These are phyloP conservation scores for Phlyctochytrium bullatum DNA, from an alignment of 192 early-diverging fungal genomes.

Conservation along the genomic window DNA sequence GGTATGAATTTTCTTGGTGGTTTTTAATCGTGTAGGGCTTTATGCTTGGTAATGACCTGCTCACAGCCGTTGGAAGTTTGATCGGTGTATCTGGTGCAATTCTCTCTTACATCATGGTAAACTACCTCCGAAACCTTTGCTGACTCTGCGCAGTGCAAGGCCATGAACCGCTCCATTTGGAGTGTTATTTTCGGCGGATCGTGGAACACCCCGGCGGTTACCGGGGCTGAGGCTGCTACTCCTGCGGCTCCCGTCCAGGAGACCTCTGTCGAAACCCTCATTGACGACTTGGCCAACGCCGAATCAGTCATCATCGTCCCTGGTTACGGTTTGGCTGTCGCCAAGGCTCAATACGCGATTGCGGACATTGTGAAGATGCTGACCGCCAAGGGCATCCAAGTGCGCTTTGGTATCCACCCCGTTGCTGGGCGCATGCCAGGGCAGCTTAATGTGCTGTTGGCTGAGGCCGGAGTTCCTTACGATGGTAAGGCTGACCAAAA, in stretches of 20 bases:
- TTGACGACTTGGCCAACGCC: conserved; percentile 21
- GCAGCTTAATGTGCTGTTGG: conserved; percentile 36
- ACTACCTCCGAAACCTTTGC: no score
- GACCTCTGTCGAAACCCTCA: conserved; percentile 25
- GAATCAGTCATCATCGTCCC: conserved; percentile 39
- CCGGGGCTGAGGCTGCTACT: conserved; percentile 20
- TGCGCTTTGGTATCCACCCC: conserved; percentile 39
- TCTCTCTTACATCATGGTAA: conserved; percentile 36
- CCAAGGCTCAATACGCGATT: conserved; percentile 40
- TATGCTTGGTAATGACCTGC: conserved; percentile 34
- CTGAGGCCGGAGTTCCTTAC: conserved; percentile 36
- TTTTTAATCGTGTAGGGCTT: conserved; percentile 35
- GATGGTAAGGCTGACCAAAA: conserved; percentile 19
- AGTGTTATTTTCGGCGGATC: conserved; percentile 1
- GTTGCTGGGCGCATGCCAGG: conserved; percentile 41
- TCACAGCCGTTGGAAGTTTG: conserved; percentile 32
- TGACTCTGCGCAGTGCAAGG: conserved; percentile 34
- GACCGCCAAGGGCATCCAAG: conserved; percentile 25
- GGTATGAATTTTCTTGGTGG: conserved; percentile 4
- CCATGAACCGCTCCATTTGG: conserved; percentile 40
- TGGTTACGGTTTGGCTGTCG: conserved; percentile 40
- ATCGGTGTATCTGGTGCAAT: conserved; percentile 39
- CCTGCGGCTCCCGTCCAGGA: conserved; percentile 13
- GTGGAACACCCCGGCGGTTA: not conserved
- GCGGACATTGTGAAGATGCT: conserved; percentile 34